These are phyloP conservation scores for Tuber melanosporum DNA, from an alignment of 495 filamentous ascomycete species.

Conservation along the genomic window DNA sequence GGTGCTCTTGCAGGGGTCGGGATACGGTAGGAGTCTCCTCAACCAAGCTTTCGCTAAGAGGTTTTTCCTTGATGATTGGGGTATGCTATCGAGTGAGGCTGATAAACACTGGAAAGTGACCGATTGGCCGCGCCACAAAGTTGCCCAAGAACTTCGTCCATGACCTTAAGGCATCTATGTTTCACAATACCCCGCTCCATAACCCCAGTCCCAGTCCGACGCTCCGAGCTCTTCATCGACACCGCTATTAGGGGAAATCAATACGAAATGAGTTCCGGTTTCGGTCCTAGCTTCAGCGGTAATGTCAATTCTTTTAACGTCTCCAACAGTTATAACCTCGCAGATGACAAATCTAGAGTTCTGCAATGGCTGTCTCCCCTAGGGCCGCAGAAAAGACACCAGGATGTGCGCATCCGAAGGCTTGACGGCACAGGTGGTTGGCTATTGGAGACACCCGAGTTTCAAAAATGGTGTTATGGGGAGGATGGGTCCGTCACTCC, in stretches of 20 bases:
- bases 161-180: neutral
- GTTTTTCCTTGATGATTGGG: neutral
- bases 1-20: neutral
- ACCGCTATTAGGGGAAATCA: neutral
- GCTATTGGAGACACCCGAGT: neutral
- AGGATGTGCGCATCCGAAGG: neutral
- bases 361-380: neutral
- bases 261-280: neutral
- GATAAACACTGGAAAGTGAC: neutral
- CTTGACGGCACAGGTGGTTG: neutral
- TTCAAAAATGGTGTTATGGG: neutral
- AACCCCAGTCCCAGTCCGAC: neutral
- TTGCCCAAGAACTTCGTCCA: neutral
- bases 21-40: neutral
- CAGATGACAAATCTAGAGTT: neutral
- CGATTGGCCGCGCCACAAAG: neutral
- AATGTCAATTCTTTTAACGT: neutral
- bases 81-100: neutral
- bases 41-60: neutral
- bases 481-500: neutral
- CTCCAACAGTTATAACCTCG: neutral
- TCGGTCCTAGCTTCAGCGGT: neutral
- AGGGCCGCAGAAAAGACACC: neutral
- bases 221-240: neutral
- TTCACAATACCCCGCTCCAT: neutral